Conservation (phyloP, 2,329 filamentous ascomycete species). For the Colletotrichum sojae region DNA sequence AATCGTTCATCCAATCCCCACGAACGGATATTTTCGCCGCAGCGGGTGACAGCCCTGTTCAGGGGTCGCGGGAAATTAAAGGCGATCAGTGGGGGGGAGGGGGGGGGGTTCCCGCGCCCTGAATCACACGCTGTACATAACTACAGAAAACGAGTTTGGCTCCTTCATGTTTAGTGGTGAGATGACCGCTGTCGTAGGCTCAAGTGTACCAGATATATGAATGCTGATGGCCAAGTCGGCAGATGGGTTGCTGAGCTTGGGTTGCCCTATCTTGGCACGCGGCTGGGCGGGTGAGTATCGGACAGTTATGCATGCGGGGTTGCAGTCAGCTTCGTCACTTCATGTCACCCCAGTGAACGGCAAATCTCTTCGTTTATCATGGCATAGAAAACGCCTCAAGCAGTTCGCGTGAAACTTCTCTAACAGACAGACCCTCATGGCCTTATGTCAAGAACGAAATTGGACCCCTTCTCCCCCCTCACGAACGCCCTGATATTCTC, state of each 20-base stretch:
- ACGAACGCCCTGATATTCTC: constrained; percentile 37
- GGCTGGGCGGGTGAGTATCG: too few species aligned
- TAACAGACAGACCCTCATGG: neutral
- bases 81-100: constrained; percentile 40
- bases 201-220: too few species aligned
- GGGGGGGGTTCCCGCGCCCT: constrained; percentile 30
- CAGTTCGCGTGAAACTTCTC: too few species aligned
- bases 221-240: too few species aligned
- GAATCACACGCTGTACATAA: neutral
- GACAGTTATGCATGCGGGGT: too few species aligned
- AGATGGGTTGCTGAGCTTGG: too few species aligned
- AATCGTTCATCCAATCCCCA: constrained; percentile 5
- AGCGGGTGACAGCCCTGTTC: constrained; percentile 10
- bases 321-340: too few species aligned
- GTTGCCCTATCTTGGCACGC: too few species aligned
- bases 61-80: constrained; percentile 36
- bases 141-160: neutral
- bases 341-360: too few species aligned
- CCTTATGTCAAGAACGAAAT: constrained; percentile 37
- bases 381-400: too few species aligned
- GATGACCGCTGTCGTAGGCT: neutral
- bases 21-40: neutral
- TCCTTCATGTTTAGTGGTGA: constrained; percentile 3
- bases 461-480: constrained; percentile 30
- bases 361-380: too few species aligned